Base-by-base conservation (phyloP, 495 filamentous ascomycete genomes). In the Neurospora discreta region DNA sequence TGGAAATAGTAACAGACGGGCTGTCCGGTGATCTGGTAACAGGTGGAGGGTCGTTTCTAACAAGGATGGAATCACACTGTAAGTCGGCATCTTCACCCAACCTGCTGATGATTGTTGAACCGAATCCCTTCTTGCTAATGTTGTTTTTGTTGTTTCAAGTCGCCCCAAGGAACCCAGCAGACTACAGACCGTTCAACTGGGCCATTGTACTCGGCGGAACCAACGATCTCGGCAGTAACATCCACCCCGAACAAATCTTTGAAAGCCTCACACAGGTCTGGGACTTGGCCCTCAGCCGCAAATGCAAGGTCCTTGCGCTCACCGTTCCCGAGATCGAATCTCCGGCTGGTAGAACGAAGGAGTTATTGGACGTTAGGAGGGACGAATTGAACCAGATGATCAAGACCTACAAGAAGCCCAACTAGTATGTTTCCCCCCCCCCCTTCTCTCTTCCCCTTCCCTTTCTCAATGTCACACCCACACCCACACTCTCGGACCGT, bases 191-290 rank as follows among this genome's bases (percentile, higher is more conserved):
- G 0, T 85, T 74, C 70, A 82, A 85, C 76, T 85, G 83, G 83
- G 80, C 79, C 30, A 82, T 86, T 33, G 79, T 89, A 8, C 81
- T 90, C 23, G 88, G 87, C 10, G 88, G 87, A 3, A 90, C 87
- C 39, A 90, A 90, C 74, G 88, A 89, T 68, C 75, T 89, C 3
- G 83, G 79, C 44, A 80, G 79, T 38, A 74, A 78, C 16, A 26
- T 73, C 33, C 11, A 74, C 33, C 42, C 78, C 77, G 71, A 80
- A 39, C 73, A 85, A 74, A 74, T 87, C 71, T 78, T 79, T 77
- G 52, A 80, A 30, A 70, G 73, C 9, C 80, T 89, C 46, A 75
- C 85, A 73, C 69, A 77, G 6, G 71, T 82, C 39, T 89, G 85
- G 85, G 79, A 82, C 16, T 74, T 85, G 13, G 80, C 84, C 0